A percentile compares a stretch with the other conserved stretches of the same genome.
These are phyloP conservation scores for Oemleria cerasiformis DNA, from an alignment of 306 rosid genomes.

Conservation along the genomic window DNA sequence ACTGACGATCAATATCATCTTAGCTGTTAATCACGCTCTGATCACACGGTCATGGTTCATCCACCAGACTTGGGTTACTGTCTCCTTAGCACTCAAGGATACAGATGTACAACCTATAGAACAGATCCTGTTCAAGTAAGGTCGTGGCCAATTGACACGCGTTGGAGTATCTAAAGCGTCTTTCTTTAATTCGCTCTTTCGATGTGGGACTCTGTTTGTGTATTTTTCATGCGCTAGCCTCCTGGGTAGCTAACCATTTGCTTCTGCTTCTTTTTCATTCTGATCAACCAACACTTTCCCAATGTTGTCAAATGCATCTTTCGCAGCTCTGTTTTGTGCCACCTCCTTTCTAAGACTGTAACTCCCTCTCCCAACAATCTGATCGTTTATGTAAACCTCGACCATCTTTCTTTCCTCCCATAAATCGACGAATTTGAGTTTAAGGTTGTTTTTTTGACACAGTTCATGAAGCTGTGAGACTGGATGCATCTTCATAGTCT, in stretches of 20 bases:
- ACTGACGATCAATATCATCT: background rate
- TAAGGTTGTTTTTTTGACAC: constrained; percentile 46
- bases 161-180: no score
- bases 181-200: background rate
- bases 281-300: background rate
- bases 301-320: constrained; percentile 46
- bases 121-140: no score
- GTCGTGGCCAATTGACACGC: no score
- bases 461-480: constrained; percentile 40
- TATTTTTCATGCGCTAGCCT: background rate
- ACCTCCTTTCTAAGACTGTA: constrained; percentile 42
- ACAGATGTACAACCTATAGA: background rate
- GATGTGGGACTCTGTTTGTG: background rate
- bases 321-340: constrained; percentile 56
- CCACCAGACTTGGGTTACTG: background rate
- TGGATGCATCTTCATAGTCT: constrained; percentile 39
- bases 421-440: constrained; percentile 31
- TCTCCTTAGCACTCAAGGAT: background rate
- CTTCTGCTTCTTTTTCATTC: background rate
- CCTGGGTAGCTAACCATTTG: background rate
- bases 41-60: background rate
- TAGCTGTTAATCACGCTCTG: background rate
- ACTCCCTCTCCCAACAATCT: constrained; percentile 36
- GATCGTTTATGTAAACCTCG: constrained; percentile 31
- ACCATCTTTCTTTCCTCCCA: constrained; percentile 35